A percentile compares a stretch with the other conserved stretches of the same genome.
Evolutionary conservation across 1,139 yeast species (phyloP).

Genomic region (Geotrichum australiense): DNA sequence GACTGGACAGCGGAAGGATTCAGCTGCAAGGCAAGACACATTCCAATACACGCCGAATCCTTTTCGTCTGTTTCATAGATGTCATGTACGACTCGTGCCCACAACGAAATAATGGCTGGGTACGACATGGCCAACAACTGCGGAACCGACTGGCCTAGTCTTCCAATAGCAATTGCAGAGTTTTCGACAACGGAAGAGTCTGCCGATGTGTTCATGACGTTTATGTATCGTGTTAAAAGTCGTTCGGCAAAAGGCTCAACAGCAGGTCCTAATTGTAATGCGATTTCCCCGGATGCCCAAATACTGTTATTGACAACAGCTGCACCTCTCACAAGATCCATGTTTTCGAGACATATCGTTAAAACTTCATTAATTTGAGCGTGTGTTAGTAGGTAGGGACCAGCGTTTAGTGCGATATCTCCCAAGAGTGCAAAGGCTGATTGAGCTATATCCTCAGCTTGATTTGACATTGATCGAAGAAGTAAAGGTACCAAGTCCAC

Average conservation of each 20-base stretch:
- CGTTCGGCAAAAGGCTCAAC: slow-evolving; percentile 49
- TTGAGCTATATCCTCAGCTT: slow-evolving; percentile 81
- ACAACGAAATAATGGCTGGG: slow-evolving; percentile 49
- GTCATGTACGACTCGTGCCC: slow-evolving; percentile 62
- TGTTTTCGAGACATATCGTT: slow-evolving; percentile 49
- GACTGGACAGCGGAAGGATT: slow-evolving; percentile 63
- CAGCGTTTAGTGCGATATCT: slow-evolving; percentile 59
- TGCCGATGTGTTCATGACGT: slow-evolving; percentile 47
- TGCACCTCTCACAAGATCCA: slow-evolving; percentile 45
- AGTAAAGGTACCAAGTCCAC: slow-evolving; percentile 46
- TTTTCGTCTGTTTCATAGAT: slow-evolving; percentile 75
- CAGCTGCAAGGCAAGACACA: slow-evolving; percentile 53
- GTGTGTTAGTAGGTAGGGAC: slow-evolving; percentile 41
- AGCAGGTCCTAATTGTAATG: slow-evolving; percentile 44
- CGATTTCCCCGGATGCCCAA: slow-evolving; percentile 89
- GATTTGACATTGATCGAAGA: slow-evolving; percentile 67
- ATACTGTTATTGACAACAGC: slow-evolving; percentile 82
- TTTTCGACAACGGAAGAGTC: slow-evolving; percentile 68
- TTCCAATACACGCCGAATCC: slow-evolving; percentile 71
- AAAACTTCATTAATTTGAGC: slow-evolving; percentile 56
- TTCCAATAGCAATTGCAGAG: slow-evolving; percentile 85
- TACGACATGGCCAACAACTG: slow-evolving; percentile 53
- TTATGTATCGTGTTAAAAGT: slow-evolving; percentile 52
- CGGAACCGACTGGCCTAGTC: slow-evolving; percentile 67
- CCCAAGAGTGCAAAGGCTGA: slow-evolving; percentile 87